A percentile compares a stretch with the other conserved stretches of the same genome.
phyloP scores from a whole-genome alignment of 768 basidiomycete genomes.

The Agaricus sinodeliciosus region DNA sequence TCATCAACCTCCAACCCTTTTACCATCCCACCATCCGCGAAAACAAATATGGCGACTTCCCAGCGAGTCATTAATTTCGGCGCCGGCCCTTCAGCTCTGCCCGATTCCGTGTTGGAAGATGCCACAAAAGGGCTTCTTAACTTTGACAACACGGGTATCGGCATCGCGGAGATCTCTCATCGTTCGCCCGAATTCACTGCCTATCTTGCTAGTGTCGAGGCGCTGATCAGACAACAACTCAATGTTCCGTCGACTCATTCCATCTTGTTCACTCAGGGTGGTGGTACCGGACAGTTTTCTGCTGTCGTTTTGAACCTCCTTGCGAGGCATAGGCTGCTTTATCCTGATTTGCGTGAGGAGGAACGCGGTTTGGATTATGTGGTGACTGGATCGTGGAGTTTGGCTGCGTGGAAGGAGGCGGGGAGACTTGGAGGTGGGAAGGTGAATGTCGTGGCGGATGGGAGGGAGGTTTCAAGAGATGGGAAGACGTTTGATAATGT shows the following conservation, averaged over 20 bases:
- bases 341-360: constrained; percentile 48
- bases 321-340: constrained; percentile 72
- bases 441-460: constrained; percentile 69
- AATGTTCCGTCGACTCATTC: constrained; percentile 76
- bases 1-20: neutral
- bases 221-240: constrained; percentile 69
- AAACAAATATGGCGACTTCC: constrained; percentile 26
- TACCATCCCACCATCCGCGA: neutral
- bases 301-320: constrained; percentile 89
- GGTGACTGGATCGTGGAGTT: constrained; percentile 90
- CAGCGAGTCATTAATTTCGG: constrained; percentile 81
- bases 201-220: constrained; percentile 57
- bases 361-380: constrained; percentile 79
- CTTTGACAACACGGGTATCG: constrained; percentile 87
- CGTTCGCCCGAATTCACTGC: constrained; percentile 84
- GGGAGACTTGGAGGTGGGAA: constrained; percentile 52
- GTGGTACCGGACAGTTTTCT: constrained; percentile 88
- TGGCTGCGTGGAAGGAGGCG: constrained; percentile 81
- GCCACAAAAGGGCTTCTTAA: constrained; percentile 84
- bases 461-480: constrained; percentile 52
- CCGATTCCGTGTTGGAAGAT: constrained; percentile 77
- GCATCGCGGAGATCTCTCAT: constrained; percentile 94
- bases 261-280: constrained; percentile 92
- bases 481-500: constrained; percentile 74
- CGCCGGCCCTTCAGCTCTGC: constrained; percentile 90